Evolutionary conservation across 805 yeast species (phyloP), one percentile per base, ranked within the genome.

Genomic region (Kazachstania taianensis): DNA sequence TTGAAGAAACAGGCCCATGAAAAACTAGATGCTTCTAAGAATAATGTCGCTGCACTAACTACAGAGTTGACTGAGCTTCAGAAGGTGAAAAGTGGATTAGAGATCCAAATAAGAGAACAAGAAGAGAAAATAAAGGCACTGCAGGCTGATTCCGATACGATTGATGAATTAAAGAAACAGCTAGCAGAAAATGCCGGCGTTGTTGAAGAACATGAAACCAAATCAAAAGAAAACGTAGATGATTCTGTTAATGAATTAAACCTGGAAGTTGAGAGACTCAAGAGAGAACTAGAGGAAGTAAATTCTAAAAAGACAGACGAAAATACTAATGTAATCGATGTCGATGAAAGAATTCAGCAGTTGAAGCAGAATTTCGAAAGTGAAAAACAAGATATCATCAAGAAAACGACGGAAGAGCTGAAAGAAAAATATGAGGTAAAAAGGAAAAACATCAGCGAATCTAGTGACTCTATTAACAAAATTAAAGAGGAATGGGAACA

Each of bases 11-110:
- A 49, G 34, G 64, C 65, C 1, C 57, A 57, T 48, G 63, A 63
- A 32, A 55, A 56, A 24, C 37, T 57, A 24, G 51, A 54, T 35
- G 50, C 51, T 6, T 45, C 54, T 3, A 52, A 50, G 32, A 46
- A 49, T 5, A 59, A 60, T 7, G 53, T 67, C 20, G 59, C 61
- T 24, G 61, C 57, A 5, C 53, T 75, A 28, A 70, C 56, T 30
- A 39, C 46, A 5, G 59, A 66, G 40, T 41, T 65, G 10, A 53
- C 50, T 9, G 57, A 52, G 5, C 35, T 67, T 16, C 46, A 45
- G 7, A 40, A 48, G 2, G 53, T 57, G 14, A 66, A 66, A 23
- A 57, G 59, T 4, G 59, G 62, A 7, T 43, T 71, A 23, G 59
- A 55, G 35, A 34, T 17, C 5, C 39, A 35, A 9, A 31, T 52